Evolutionary conservation across 768 basidiomycete species (phyloP).

Genomic region (Ephemerocybe angulata): DNA sequence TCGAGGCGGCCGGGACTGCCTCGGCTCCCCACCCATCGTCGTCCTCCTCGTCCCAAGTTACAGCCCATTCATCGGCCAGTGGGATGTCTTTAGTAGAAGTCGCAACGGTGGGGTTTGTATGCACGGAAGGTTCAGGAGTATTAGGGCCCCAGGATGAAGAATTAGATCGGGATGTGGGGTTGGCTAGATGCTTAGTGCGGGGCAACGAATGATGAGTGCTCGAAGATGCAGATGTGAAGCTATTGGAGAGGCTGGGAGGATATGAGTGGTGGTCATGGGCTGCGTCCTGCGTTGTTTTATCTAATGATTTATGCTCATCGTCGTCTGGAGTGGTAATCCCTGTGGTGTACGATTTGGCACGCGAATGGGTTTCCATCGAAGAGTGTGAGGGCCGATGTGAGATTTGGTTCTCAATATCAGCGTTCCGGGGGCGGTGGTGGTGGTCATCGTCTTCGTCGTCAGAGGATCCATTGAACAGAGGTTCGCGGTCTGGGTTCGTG

Average conservation of each 20-base stretch:
- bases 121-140: background rate
- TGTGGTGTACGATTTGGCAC: background rate
- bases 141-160: background rate
- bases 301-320: background rate
- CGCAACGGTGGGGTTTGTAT: background rate
- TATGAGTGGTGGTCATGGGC: slow-evolving; percentile 1
- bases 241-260: slow-evolving; percentile 2
- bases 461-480: background rate
- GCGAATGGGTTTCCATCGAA: background rate
- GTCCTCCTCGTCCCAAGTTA: slow-evolving; percentile 49
- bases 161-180: background rate
- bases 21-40: slow-evolving; percentile 33
- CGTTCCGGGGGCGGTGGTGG: background rate
- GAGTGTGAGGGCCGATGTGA: background rate
- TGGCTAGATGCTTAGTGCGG: background rate
- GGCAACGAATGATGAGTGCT: background rate
- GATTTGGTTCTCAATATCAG: slow-evolving; percentile 1
- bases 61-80: background rate
- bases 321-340: slow-evolving; percentile 1
- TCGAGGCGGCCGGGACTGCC: background rate
- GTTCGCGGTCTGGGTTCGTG: background rate
- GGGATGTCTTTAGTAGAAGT: background rate
- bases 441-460: slow-evolving; percentile 2
- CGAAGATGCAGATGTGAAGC: background rate
- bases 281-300: background rate